Evolutionary conservation across 2,329 filamentous ascomycete species (phyloP), one percentile per base, ranked within the genome.

Genomic region (Gaeumannomyces tritici): DNA sequence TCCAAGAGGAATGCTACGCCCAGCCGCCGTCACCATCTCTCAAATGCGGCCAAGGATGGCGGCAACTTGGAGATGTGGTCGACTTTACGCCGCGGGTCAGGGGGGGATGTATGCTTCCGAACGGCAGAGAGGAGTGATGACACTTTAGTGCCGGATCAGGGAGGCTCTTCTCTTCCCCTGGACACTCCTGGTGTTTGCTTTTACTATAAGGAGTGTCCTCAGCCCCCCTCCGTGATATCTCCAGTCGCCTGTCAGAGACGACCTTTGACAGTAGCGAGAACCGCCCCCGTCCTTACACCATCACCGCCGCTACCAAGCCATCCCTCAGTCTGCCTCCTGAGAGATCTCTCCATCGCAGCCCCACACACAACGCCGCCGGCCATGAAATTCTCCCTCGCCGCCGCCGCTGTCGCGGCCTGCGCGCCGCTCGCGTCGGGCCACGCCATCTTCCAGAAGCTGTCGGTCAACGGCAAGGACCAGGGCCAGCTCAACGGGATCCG

Each of bases 361-460:
- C 21, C 11, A 9, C 31, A 33, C n/a, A n/a, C n/a, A n/a, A n/a
- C n/a, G n/a, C 12, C 18, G 21, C 21, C 18, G 21, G 70, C 64
- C 61, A 77, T 77, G 75, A 77, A 75, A 71, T 67, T 76, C 73
- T 70, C 73, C 28, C 59, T 73, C 35, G 62, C 72, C 21, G 67
- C 72, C 28, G 63, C 72, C 28, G 63, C 72, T 56, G 66, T 75
- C 63, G 73, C 72, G 11, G 71, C 71, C 33, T 69, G 72, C 65
- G 66, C 74, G 42, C 28, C 61, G 29, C 70, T 74, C 28, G 75
- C 72, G 18, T 71, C 77, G 66, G 75, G 73, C 55, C 76, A 78
- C 65, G 68, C 70, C 66, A 78, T 78, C 70, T 77, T 78, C 68
- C 76, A 78, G 67, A 74, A 75, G 73, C 66, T 82, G 47, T 80